A percentile compares a stretch with the other conserved stretches of the same genome.
Evolutionary conservation across 2,329 filamentous ascomycete species (phyloP).

Genomic region (Alternaria ventricosa): DNA sequence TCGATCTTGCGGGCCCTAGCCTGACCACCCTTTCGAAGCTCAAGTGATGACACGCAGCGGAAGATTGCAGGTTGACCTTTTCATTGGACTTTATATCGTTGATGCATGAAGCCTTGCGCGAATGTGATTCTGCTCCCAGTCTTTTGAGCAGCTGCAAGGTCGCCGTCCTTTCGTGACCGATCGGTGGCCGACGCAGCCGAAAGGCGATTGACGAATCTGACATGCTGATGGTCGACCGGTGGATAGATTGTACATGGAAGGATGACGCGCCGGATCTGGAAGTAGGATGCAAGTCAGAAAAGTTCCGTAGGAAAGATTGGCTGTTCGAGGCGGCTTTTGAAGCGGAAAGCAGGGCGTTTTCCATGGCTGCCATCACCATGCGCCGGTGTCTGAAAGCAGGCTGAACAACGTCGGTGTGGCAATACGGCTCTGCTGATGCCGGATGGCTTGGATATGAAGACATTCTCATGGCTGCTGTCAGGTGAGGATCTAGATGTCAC

Average conservation of each 20-base stretch:
- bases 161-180: background rate
- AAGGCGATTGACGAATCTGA: conserved; percentile 4
- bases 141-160: background rate
- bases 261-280: conserved; percentile 1
- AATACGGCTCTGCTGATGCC: background rate
- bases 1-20: background rate
- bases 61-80: background rate
- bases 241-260: background rate
- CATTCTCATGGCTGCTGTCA: background rate
- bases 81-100: background rate
- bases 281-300: conserved; percentile 11
- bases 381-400: conserved; percentile 1
- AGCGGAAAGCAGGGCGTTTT: background rate
- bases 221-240: conserved; percentile 4
- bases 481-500: background rate
- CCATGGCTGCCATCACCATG: background rate
- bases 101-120: background rate
- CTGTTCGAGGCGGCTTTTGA: background rate
- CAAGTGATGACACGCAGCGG: background rate
- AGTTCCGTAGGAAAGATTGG: conserved; percentile 3
- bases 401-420: background rate
- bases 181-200: background rate
- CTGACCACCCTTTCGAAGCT: background rate
- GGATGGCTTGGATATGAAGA: background rate
- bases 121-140: background rate